phyloP scores from a whole-genome alignment of 345 rosid species.

The Eucalyptus pumila region DNA sequence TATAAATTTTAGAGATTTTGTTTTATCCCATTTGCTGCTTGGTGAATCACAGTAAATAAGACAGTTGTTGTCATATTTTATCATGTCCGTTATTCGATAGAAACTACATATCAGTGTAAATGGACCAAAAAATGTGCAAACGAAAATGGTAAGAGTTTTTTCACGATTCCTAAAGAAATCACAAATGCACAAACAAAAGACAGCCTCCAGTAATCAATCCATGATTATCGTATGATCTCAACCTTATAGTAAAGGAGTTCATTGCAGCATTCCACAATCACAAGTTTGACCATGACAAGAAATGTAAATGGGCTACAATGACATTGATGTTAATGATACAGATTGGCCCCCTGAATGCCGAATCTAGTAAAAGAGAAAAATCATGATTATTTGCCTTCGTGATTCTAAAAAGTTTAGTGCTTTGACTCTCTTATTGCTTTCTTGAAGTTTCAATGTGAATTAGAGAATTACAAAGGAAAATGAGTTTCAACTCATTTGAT shows the following conservation, averaged over 20 bases:
- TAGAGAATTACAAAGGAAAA: neutral
- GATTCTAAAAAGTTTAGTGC: neutral
- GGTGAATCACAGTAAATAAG: neutral
- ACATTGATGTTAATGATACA: neutral
- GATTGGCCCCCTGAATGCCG: accelerated
- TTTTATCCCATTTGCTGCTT: accelerated
- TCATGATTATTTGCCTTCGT: accelerated
- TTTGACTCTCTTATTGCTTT: neutral
- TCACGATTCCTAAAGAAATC: neutral
- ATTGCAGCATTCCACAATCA: neutral
- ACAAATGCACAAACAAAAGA: neutral
- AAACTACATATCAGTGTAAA: neutral
- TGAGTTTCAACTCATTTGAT: neutral
- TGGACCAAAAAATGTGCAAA: neutral
- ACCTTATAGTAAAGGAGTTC: neutral
- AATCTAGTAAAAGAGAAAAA: neutral
- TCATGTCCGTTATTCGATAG: neutral
- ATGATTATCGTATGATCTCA: neutral
- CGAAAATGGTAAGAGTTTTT: neutral
- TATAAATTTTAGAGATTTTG: neutral
- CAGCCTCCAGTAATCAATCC: neutral
- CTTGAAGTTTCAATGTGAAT: neutral
- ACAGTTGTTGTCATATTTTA: neutral
- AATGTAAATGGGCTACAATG: neutral
- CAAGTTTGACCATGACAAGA: neutral